Percentiles rank a stretch among this genome's conserved stretches.
Evolutionary conservation across 495 filamentous ascomycete species (phyloP).

Genomic region (Penicillium robsamsonii): DNA sequence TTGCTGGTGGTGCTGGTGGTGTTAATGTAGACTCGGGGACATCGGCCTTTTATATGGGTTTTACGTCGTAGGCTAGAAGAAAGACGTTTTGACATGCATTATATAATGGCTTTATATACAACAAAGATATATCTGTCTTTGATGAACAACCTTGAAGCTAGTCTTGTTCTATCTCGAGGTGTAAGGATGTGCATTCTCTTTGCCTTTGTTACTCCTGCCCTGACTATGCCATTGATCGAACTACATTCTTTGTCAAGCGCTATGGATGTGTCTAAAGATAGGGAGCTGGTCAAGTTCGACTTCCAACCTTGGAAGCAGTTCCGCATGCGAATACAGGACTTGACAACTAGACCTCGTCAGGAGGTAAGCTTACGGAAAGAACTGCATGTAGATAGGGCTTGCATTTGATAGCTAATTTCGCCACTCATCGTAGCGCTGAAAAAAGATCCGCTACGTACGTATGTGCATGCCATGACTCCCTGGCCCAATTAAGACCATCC

Average conservation of each 20-base stretch:
- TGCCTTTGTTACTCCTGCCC: not conserved
- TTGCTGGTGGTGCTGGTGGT: not conserved
- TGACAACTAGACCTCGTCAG: not conserved
- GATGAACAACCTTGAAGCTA: too few relatives aligned
- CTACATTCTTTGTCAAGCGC: not conserved
- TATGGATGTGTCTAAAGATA: not conserved
- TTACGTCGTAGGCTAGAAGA: not conserved
- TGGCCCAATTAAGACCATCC: not conserved
- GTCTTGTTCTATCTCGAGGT: not conserved
- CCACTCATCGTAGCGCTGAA: not conserved
- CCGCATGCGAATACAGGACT: too few relatives aligned
- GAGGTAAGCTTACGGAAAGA: not conserved
- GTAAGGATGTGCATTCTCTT: not conserved
- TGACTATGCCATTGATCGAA: not conserved
- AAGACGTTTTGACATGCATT: not conserved
- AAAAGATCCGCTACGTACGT: slow-evolving; percentile 5
- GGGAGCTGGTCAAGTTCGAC: not conserved
- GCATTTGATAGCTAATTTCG: slow-evolving; percentile 9
- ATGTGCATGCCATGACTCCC: slow-evolving; percentile 5
- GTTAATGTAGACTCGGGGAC: not conserved
- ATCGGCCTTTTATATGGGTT: not conserved
- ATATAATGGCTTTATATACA: not conserved
- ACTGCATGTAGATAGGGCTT: not conserved
- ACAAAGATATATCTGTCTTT: not conserved
- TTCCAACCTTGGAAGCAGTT: too few relatives aligned